Percentiles rank a stretch among this genome's conserved stretches.
Conservation (phyloP, 495 filamentous ascomycete species). For the Hypoxylon lenormandii region DNA sequence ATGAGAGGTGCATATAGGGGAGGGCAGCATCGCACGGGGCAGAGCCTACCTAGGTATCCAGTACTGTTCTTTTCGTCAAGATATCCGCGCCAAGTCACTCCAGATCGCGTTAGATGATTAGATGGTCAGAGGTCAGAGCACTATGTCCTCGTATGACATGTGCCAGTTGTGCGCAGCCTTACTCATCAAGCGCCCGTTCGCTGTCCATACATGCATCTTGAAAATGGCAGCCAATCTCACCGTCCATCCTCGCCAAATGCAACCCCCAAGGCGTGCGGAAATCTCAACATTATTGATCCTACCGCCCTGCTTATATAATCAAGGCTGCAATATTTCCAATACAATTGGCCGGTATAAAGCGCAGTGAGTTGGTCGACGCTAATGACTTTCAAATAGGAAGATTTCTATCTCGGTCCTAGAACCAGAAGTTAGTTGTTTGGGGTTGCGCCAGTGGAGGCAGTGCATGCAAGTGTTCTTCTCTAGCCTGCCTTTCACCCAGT, state of each 20-base stretch:
- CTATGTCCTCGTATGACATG: constrained; percentile 16
- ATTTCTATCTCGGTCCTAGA: constrained; percentile 8
- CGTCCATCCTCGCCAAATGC: constrained; percentile 1
- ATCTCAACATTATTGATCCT: constrained; percentile 6
- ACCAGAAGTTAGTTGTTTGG: constrained; percentile 17
- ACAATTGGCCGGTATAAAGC: constrained; percentile 13
- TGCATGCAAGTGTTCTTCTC: constrained; percentile 39
- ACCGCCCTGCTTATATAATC: constrained; percentile 25
- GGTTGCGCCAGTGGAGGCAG: constrained; percentile 25
- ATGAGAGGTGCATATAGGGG: constrained; percentile 42
- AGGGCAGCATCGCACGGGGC: background rate
- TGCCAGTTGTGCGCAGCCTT: constrained; percentile 13
- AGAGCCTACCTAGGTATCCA: constrained; percentile 4
- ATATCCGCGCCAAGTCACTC: constrained; percentile 1
- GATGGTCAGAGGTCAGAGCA: constrained; percentile 11
- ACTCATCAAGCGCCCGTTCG: background rate
- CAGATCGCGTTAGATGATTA: constrained; percentile 16
- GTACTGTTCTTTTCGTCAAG: constrained; percentile 12
- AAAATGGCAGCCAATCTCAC: constrained; percentile 22
- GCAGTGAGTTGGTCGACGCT: background rate
- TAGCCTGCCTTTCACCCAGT: constrained; percentile 2
- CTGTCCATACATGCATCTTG: constrained; percentile 5
- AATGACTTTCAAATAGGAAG: constrained; percentile 1
- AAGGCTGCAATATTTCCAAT: constrained; percentile 14
- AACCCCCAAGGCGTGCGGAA: background rate